These are phyloP conservation scores for Logfia minima DNA, from an alignment of 129 eudicot genomes.

Conservation along the genomic window DNA sequence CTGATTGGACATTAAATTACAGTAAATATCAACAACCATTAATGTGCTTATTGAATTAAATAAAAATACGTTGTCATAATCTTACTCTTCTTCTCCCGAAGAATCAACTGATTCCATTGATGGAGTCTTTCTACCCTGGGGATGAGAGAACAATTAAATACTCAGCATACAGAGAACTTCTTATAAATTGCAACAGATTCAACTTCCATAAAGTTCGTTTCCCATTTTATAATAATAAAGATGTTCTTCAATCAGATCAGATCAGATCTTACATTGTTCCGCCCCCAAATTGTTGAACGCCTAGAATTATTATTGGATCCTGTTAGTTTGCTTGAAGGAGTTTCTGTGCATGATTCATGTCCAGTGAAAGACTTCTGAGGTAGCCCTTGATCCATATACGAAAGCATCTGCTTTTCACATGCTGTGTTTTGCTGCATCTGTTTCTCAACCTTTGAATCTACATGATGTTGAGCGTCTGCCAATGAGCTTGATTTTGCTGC, in stretches of 20 bases:
- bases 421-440: slow-evolving; percentile 30
- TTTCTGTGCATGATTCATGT: slow-evolving; percentile 54
- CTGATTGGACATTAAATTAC: background rate
- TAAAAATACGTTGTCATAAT: background rate
- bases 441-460: slow-evolving; percentile 45
- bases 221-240: background rate
- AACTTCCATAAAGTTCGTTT: no score
- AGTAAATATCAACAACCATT: background rate
- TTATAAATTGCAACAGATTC: no score
- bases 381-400: slow-evolving; percentile 64
- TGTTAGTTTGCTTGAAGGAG: slow-evolving; percentile 44
- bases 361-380: slow-evolving; percentile 46
- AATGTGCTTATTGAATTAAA: background rate
- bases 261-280: slow-evolving; percentile 54
- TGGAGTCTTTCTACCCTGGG: slow-evolving; percentile 67
- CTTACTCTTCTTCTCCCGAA: slow-evolving; percentile 94
- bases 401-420: slow-evolving; percentile 35
- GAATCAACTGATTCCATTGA: slow-evolving; percentile 71
- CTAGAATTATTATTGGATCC: slow-evolving; percentile 50
- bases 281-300: slow-evolving; percentile 79
- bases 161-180: background rate
- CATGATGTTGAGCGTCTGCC: slow-evolving; percentile 37
- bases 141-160: background rate
- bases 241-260: slow-evolving; percentile 1
- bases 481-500: slow-evolving; percentile 44